Evolutionary conservation across 225 moss, liverwort and hornwort species (phyloP).

Genomic region (Pleurozium schreberi): DNA sequence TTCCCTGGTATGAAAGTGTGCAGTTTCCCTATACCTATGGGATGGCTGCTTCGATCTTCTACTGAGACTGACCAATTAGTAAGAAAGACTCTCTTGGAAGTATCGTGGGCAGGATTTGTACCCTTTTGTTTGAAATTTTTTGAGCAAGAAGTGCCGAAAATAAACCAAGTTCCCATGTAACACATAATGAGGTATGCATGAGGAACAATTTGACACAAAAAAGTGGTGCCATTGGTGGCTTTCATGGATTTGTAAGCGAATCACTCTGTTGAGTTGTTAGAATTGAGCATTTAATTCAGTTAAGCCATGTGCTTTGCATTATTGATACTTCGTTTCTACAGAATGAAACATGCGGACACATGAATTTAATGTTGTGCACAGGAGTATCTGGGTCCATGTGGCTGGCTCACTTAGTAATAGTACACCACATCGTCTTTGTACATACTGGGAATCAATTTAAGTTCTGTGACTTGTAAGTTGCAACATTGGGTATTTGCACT

Average conservation of each 20-base stretch:
- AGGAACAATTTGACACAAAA: not conserved
- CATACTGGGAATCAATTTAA: too few relatives aligned
- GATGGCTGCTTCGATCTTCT: not conserved
- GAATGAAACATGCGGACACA: not conserved
- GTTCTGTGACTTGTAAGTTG: too few relatives aligned
- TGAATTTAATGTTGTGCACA: not conserved
- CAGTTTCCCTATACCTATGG: not conserved
- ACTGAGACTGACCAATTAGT: too few relatives aligned
- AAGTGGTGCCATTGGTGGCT: not conserved
- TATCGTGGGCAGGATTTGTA: not conserved
- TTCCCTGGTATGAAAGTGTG: rapidly evolving
- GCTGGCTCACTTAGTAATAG: not conserved
- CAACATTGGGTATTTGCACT: not conserved
- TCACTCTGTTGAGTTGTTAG: not conserved
- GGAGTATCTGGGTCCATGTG: not conserved
- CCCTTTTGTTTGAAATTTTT: not conserved
- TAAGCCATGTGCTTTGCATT: not conserved
- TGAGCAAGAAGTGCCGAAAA: not conserved
- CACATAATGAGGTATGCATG: not conserved
- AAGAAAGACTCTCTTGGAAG: not conserved
- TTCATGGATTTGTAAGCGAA: not conserved
- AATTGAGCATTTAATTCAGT: not conserved
- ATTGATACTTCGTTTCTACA: not conserved
- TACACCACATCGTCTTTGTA: not conserved
- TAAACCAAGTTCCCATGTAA: not conserved